These are phyloP conservation scores for Paramecium biaurelia DNA, from an alignment of 73 alveolate species.

Conservation along the genomic window DNA sequence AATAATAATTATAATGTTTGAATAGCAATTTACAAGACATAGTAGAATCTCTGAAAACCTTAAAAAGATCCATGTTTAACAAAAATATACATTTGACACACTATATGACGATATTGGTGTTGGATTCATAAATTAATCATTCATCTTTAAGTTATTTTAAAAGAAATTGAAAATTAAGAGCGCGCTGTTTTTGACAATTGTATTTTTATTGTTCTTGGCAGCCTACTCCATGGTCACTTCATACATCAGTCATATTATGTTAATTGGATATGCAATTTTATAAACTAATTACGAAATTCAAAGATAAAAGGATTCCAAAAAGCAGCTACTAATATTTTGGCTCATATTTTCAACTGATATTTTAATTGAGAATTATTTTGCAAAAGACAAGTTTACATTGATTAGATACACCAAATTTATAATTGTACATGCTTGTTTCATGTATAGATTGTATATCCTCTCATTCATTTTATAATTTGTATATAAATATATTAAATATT, in stretches of 20 bases:
- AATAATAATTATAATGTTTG: not conserved
- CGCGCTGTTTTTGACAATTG: not conserved
- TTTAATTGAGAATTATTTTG: not conserved
- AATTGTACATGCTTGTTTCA: not conserved
- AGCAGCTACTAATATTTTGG: not conserved
- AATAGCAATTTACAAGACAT: not conserved
- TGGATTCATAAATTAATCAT: not conserved
- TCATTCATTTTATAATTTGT: not conserved
- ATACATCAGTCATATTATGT: not conserved
- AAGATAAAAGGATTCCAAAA: not conserved
- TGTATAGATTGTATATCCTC: not conserved
- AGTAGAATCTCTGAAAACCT: not conserved
- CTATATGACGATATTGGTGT: not conserved
- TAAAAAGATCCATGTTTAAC: not conserved
- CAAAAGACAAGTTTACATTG: not conserved
- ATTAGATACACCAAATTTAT: not conserved
- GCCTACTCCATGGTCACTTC: not conserved
- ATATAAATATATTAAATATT: not conserved
- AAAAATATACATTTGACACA: not conserved
- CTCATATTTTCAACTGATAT: not conserved
- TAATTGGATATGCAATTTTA: not conserved
- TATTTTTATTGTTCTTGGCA: not conserved
- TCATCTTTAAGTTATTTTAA: not conserved
- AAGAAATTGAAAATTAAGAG: not conserved
- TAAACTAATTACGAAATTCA: not conserved